Evolutionary conservation across 2,329 filamentous ascomycete genomes (phyloP), one percentile per base, ranked within the genome.

Genomic region (Neofusicoccum parvum): DNA sequence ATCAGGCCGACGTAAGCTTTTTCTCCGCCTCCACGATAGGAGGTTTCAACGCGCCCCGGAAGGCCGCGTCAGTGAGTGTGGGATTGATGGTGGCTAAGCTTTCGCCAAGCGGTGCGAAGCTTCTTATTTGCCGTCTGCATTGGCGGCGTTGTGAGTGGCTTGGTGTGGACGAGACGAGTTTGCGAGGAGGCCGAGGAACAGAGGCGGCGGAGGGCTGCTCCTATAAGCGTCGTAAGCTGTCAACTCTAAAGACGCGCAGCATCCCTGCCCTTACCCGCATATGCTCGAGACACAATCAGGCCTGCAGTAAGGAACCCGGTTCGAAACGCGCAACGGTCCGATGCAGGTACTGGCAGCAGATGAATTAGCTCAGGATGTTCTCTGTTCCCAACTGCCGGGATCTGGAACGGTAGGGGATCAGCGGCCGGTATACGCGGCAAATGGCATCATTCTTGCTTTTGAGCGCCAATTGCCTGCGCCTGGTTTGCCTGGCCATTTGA

Each of bases 1-100:
- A 17, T n/a, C 54, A 59, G 20, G 54, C 54, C 54, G 37, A 59
- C 54, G 54, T 59, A 59, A 59, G 54, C 54, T 15, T 14, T 9
- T 20, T 7, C 39, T 34, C 11, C 27, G 9, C 27, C 32, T 10
- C 12, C 12, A 36, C 23, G 3, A 45, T 27, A 39, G 53, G 39
- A 60, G 50, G 56, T 48, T 60, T 48, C 43, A 23, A 23, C 10
- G 27, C 56, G 9, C 4, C 41, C 27, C 50, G 11, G 9, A 20
- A 39, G 41, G 49, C 56, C 56, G 32, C 43, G 43, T 48, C 56
- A 60, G n/a, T 46, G n/a, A 6, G 32, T 15, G 11, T 5, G 39
- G 20, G 34, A 36, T 36, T 32, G 27, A 50, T 20, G 17, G 23
- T 36, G 53, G 37, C 37, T 17, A 56, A 56, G 53, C 53, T 43